Conservation (phyloP, 176 grass and related monocot genomes). For the Oryza glumipatula region DNA sequence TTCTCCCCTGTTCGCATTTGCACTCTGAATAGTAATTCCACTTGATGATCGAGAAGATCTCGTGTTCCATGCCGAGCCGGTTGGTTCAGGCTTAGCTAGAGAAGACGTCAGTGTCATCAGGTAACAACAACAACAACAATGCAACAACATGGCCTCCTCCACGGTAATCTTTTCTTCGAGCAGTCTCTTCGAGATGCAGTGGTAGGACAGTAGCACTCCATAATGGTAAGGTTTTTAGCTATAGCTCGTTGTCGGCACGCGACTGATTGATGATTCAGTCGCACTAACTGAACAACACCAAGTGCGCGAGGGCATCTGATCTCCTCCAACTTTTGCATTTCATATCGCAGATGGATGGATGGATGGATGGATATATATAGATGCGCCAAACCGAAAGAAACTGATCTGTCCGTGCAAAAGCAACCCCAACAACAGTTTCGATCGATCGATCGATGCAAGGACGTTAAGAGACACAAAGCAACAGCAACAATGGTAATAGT, state of each 20-base stretch:
- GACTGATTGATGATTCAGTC: neutral
- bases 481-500: neutral
- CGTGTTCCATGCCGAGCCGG: too few relatives aligned
- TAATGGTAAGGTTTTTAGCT: too few relatives aligned
- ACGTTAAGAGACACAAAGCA: neutral
- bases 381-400: neutral
- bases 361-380: too few relatives aligned
- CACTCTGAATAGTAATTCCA: too few relatives aligned
- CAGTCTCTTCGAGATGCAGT: neutral
- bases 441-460: neutral
- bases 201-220: neutral
- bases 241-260: neutral
- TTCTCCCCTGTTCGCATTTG: too few relatives aligned
- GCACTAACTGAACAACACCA: neutral
- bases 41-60: too few relatives aligned
- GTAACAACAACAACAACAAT: neutral
- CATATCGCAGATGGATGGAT: neutral
- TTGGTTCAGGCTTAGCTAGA: too few relatives aligned
- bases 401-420: conserved; percentile 23
- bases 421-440: neutral
- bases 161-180: neutral
- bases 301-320: neutral
- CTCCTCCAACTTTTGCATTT: neutral
- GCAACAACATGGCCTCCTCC: neutral
- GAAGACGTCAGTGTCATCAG: neutral